These are phyloP conservation scores for Coccomyxa sp. DNA, from an alignment of 139 green algal genomes.

Conservation along the genomic window DNA sequence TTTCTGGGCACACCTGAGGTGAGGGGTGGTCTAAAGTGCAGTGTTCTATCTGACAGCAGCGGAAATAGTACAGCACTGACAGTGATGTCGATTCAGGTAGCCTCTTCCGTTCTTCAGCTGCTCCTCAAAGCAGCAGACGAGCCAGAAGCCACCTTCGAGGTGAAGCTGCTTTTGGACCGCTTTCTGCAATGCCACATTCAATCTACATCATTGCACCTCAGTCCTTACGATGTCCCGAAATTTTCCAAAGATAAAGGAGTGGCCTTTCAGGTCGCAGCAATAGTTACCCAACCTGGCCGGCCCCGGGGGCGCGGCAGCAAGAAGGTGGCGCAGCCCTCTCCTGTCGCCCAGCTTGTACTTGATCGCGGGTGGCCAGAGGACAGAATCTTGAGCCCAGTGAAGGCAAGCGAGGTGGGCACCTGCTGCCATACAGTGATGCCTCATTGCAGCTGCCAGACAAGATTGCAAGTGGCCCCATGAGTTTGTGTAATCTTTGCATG, in stretches of 20 bases:
- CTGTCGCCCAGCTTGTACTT: slow-evolving; percentile 55
- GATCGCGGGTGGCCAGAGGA: slow-evolving; percentile 33
- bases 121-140: slow-evolving; percentile 55
- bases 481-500: background rate
- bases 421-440: background rate
- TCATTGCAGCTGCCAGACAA: background rate
- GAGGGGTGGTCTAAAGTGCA: background rate
- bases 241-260: background rate
- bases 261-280: slow-evolving; percentile 52
- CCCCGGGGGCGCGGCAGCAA: slow-evolving; percentile 65
- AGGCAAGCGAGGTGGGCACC: slow-evolving; percentile 39
- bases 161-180: background rate
- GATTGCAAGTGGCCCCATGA: background rate
- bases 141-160: slow-evolving; percentile 55
- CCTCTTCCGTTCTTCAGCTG: slow-evolving; percentile 58
- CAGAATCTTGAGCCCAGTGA: slow-evolving; percentile 48
- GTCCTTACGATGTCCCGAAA: background rate
- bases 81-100: slow-evolving; percentile 46
- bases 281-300: slow-evolving; percentile 80
- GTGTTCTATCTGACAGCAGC: background rate
- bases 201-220: background rate
- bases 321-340: slow-evolving; percentile 47
- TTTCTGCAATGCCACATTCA: background rate
- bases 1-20: slow-evolving; percentile 84
- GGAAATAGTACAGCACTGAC: background rate